Percentiles rank a stretch among this genome's conserved stretches.
Evolutionary conservation across 495 filamentous ascomycete genomes (phyloP).

Genomic region (Lichenothelia convexa): DNA sequence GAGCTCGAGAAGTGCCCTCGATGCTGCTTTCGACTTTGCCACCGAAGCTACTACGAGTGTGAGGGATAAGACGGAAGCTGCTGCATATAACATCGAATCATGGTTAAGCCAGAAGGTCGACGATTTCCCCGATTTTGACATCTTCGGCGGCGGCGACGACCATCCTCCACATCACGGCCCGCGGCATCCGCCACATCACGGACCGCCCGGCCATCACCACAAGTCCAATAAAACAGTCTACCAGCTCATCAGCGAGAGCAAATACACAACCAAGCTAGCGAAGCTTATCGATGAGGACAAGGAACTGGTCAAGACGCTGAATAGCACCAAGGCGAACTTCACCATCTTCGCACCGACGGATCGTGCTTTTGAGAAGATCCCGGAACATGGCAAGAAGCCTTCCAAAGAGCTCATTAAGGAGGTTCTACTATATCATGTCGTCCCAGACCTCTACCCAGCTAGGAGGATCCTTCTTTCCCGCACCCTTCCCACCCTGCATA

Average conservation of each 20-base stretch:
- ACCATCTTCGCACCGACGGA: constrained; percentile 71
- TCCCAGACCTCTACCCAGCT: constrained; percentile 40
- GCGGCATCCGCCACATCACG: constrained; percentile 16
- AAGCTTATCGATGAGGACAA: constrained; percentile 50
- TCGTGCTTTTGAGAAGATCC: constrained; percentile 51
- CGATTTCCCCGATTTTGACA: constrained; percentile 13
- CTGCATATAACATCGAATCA: constrained; percentile 23
- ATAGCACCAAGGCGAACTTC: constrained; percentile 48
- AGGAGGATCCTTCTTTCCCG: constrained; percentile 37
- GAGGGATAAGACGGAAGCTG: constrained; percentile 20
- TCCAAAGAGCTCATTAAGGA: constrained; percentile 45
- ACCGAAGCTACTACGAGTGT: constrained; percentile 18
- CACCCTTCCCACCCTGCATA: constrained; percentile 52
- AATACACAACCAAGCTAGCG: constrained; percentile 58
- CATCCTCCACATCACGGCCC: constrained; percentile 16
- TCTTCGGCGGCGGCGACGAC: constrained; percentile 11
- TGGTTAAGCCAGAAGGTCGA: constrained; percentile 21
- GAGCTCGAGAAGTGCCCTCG: constrained; percentile 26
- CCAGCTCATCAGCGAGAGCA: constrained; percentile 51
- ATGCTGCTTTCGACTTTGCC: constrained; percentile 26
- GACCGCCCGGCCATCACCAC: constrained; percentile 11
- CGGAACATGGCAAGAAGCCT: constrained; percentile 32
- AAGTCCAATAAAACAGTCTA: constrained; percentile 54
- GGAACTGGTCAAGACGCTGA: constrained; percentile 50
- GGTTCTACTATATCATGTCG: constrained; percentile 53